Evolutionary conservation across 192 early-diverging fungal genomes (phyloP).

Genomic region (Umbelopsis isabellina): DNA sequence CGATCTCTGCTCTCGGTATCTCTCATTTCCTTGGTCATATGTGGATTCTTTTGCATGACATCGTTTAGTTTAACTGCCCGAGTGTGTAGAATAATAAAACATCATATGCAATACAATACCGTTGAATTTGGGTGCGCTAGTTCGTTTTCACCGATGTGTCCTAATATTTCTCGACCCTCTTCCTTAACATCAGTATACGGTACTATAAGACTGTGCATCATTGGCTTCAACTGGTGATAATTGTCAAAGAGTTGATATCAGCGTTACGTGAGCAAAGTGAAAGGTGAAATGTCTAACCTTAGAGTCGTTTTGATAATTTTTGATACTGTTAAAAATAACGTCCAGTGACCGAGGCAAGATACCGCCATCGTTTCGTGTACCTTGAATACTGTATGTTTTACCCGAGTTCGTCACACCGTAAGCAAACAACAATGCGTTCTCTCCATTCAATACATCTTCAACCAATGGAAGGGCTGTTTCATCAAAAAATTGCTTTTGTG

Average conservation of each 20-base stretch:
- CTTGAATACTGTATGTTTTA: slow-evolving; percentile 72
- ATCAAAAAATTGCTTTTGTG: slow-evolving; percentile 61
- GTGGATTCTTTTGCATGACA: background rate
- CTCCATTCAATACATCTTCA: slow-evolving; percentile 54
- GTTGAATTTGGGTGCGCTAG: background rate
- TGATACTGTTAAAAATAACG: slow-evolving; percentile 59
- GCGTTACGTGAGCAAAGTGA: background rate
- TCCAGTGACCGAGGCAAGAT: slow-evolving; percentile 62
- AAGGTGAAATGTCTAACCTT: slow-evolving; percentile 21
- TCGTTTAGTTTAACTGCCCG: background rate
- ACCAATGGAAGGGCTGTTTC: slow-evolving; percentile 61
- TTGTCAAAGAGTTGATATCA: background rate
- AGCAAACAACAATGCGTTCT: slow-evolving; percentile 68
- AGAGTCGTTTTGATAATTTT: slow-evolving; percentile 24
- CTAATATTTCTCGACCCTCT: slow-evolving; percentile 27
- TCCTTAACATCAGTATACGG: slow-evolving; percentile 31
- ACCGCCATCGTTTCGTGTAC: slow-evolving; percentile 48
- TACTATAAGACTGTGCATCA: slow-evolving; percentile 41
- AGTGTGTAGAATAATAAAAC: background rate
- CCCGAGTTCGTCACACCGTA: slow-evolving; percentile 76
- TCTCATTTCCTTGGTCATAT: slow-evolving; percentile 8
- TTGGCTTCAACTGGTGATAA: slow-evolving; percentile 32
- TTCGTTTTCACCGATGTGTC: background rate
- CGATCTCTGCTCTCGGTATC: slow-evolving; percentile 3
- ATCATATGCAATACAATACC: background rate